Base-by-base conservation (phyloP, 2,329 filamentous ascomycete species). In the Cordyceps militaris region DNA sequence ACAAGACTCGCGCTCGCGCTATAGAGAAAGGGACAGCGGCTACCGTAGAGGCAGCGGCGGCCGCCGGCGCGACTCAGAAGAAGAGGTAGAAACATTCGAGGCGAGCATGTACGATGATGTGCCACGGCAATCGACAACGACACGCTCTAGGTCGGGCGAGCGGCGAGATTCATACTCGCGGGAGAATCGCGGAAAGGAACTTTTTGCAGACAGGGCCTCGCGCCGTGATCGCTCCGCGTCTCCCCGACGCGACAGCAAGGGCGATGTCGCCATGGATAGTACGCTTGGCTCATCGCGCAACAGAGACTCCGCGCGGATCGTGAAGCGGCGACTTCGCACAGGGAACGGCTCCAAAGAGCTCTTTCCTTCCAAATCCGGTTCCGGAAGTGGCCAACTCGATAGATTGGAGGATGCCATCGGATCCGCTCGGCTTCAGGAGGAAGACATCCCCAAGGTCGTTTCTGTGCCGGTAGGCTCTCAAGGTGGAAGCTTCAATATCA, bases 41-140 rank as follows among this genome's bases (percentile, higher is more conserved):
- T 60, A 65, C 56, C 60, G 65, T 4, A 66, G 69, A 36, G 64
- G 69, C 23, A 71, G 73, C 21, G 75, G 76, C 62, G 73, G 73
- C 46, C 73, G 74, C 59, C 70, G 74, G 49, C 77, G 78, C 51
- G 72, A 66, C 21, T 76, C 79, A 48, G 74, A 71, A 7, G 79
- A 82, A 5, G 76, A 79, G 36, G 74, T 80, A 36, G 75, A 78
- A 59, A 72, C 75, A 0, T 93, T 91, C 64, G 84, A 88, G 65
- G 88, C 85, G 36, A 88, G 83, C 66, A 87, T 96, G 77, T 96
- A 95, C 71, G 91, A 94, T 63, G 91, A 96, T 65, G 81, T 72
- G 16, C 72, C 76, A 23, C 54, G 54, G 11, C 73, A 69, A 10
- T 58, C 66, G 2, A 51, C 66, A 34, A 61, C 55, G n/a, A 62